phyloP scores from a whole-genome alignment of 1,139 yeast genomes.

The Diutina rugosa region DNA sequence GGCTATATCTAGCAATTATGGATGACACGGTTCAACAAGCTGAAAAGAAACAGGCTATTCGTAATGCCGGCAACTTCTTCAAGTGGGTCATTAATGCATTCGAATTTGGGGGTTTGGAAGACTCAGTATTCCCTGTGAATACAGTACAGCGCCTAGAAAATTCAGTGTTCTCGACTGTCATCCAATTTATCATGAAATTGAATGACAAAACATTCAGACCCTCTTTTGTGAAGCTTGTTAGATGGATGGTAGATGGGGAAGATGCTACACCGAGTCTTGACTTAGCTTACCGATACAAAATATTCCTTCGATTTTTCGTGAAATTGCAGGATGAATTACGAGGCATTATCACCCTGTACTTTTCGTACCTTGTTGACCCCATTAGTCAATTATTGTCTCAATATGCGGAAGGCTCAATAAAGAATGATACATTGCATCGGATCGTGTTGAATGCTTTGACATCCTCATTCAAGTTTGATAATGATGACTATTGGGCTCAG shows the following conservation, averaged over 20 bases:
- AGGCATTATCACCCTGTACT: slow-evolving; percentile 81
- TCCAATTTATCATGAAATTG: slow-evolving; percentile 72
- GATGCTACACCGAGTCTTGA: slow-evolving; percentile 31
- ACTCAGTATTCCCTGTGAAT: slow-evolving; percentile 17
- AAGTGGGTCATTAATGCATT: slow-evolving; percentile 60
- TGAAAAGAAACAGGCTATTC: slow-evolving; percentile 63
- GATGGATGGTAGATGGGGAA: slow-evolving; percentile 88
- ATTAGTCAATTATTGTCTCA: slow-evolving; percentile 40
- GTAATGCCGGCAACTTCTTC: slow-evolving; percentile 59
- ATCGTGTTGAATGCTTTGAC: slow-evolving; percentile 58
- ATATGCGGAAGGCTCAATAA: slow-evolving; percentile 28
- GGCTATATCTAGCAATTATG: slow-evolving; percentile 54
- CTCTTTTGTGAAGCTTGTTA: slow-evolving; percentile 69
- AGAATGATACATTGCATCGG: slow-evolving; percentile 49
- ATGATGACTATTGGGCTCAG: slow-evolving; percentile 90
- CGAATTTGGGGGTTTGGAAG: slow-evolving; percentile 37
- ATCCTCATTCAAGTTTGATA: slow-evolving; percentile 75
- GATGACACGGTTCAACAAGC: slow-evolving; percentile 52
- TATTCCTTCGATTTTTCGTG: slow-evolving; percentile 81
- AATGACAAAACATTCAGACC: slow-evolving; percentile 94
- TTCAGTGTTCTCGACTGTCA: slow-evolving; percentile 36
- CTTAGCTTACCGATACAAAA: slow-evolving; percentile 28
- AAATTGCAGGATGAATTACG: slow-evolving; percentile 73
- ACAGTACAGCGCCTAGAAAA: slow-evolving; percentile 67
- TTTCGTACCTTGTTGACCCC: slow-evolving; percentile 71